These are phyloP conservation scores for Neopestalotiopsis rosae DNA, from an alignment of 2,329 filamentous ascomycete genomes.

Conservation along the genomic window DNA sequence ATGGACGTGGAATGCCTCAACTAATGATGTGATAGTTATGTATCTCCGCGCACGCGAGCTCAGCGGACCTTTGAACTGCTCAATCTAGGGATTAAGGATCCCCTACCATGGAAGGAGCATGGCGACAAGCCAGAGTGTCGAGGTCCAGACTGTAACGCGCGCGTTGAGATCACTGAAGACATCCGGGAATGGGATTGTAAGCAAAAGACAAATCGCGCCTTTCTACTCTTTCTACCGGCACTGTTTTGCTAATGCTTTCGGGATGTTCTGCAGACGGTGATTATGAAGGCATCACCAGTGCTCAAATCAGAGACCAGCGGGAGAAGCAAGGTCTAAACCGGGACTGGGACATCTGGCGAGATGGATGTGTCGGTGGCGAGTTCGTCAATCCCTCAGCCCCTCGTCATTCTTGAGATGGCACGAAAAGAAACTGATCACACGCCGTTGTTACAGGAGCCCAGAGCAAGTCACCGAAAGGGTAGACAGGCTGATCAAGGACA, in stretches of 20 bases:
- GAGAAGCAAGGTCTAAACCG: slow-evolving; percentile 60
- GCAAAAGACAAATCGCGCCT: not conserved
- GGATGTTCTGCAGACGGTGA: slow-evolving; percentile 59
- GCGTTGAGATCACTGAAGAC: slow-evolving; percentile 71
- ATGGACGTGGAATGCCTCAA: not conserved
- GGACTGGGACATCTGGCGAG: slow-evolving; percentile 86
- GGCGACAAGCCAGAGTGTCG: slow-evolving; percentile 40
- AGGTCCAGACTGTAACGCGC: slow-evolving; percentile 56
- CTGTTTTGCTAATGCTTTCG: not conserved
- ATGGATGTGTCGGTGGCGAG: slow-evolving; percentile 87
- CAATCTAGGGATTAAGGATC: slow-evolving; percentile 70
- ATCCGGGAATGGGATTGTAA: slow-evolving; percentile 81
- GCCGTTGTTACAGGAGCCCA: slow-evolving; percentile 58
- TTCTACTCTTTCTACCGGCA: not conserved
- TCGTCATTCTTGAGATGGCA: no score
- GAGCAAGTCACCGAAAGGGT: slow-evolving; percentile 74
- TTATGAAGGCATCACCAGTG: slow-evolving; percentile 81
- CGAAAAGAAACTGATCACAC: no score
- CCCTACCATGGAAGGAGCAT: slow-evolving; percentile 72
- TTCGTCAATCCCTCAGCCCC: slow-evolving; percentile 24
- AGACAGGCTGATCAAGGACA: slow-evolving; percentile 77
- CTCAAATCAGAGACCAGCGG: slow-evolving; percentile 67
- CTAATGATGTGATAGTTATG: slow-evolving; percentile 60
- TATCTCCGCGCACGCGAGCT: slow-evolving; percentile 84
- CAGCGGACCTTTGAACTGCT: slow-evolving; percentile 91